Base-by-base conservation (phyloP, 2,329 filamentous ascomycete species). In the Rosellinia necatrix region DNA sequence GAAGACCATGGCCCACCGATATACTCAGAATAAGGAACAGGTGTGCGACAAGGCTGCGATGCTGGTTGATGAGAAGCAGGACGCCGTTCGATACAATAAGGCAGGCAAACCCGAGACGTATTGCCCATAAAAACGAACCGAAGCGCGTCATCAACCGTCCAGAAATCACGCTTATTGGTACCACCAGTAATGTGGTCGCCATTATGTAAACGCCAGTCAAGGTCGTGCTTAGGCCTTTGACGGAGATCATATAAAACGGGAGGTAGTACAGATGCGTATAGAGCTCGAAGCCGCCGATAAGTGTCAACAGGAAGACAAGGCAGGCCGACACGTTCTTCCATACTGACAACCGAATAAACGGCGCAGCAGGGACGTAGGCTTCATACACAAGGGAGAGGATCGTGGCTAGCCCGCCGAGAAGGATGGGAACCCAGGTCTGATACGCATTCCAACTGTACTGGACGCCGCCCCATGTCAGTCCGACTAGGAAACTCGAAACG, bases 381-480 rank as follows among this genome's bases (percentile, higher is more conserved):
- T 70, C 66, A 58, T 64, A 68, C 8, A 65, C 47, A 6, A 64
- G 49, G 9, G 63, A 58, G 2, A 27, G 37, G 13, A 66, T 53
- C 8, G 66, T 49, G 4, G 53, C 56, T n/a, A 60, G 43, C 10
- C 58, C 55, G 3, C 68, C 66, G n/a, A 54, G 19, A 13, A 63
- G 15, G 19, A 61, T 54, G 15, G 52, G 53, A 10, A 49, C 27
- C 38, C 49, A 46, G 25, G 44, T 57, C 65, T 58, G 68, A 72
- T 74, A 71, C 70, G 73, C 64, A 74, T 75, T 50, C 78, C 78
- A 67, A 2, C 55, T 38, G 27, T 66, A 67, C 42, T 62, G 58
- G 9, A 65, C 48, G 2, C 70, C 65, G 7, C 79, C 79, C 78
- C 78, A 81, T 59, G 79, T 77, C 56, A 81, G 65, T 3, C 75